Evolutionary conservation across 768 basidiomycete species (phyloP).

Genomic region (Tulasnella sp.): DNA sequence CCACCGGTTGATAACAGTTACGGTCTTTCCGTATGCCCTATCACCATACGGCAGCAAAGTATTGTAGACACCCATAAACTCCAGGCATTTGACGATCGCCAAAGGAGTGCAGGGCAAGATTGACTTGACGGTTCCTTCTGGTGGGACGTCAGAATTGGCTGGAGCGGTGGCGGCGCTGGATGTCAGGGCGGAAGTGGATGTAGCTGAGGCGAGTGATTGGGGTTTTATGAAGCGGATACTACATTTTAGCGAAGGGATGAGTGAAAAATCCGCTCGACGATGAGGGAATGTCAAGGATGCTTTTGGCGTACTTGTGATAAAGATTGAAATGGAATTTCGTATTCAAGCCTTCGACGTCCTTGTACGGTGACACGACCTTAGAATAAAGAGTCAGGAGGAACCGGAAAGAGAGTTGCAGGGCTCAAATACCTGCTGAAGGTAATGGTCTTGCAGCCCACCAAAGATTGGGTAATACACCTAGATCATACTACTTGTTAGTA

Average conservation of each 20-base stretch:
- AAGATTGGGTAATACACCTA: slow-evolving; percentile 98
- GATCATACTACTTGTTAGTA: background rate
- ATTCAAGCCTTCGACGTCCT: slow-evolving; percentile 97
- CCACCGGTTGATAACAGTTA: slow-evolving; percentile 94
- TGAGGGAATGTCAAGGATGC: slow-evolving; percentile 38
- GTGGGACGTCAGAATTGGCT: slow-evolving; percentile 58
- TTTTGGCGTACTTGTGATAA: slow-evolving; percentile 79
- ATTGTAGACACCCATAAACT: slow-evolving; percentile 92
- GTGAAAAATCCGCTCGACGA: background rate
- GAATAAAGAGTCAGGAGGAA: too few species aligned
- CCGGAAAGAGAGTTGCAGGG: background rate
- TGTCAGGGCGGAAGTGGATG: slow-evolving; percentile 19
- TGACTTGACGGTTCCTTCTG: slow-evolving; percentile 88
- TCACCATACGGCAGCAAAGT: slow-evolving; percentile 90
- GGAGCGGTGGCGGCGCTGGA: slow-evolving; percentile 16
- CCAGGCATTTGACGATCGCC: slow-evolving; percentile 93
- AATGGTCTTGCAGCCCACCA: slow-evolving; percentile 87
- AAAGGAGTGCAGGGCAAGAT: slow-evolving; percentile 97
- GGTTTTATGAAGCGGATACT: slow-evolving; percentile 95
- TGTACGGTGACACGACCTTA: slow-evolving; percentile 89
- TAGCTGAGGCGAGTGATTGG: slow-evolving; percentile 57
- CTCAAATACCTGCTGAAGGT: slow-evolving; percentile 80
- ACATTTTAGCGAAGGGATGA: slow-evolving; percentile 1
- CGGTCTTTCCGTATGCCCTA: slow-evolving; percentile 87
- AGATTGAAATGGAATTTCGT: slow-evolving; percentile 95